Percentiles rank a stretch among this genome's conserved stretches.
Conservation (phyloP, 306 rosid genomes). For the Vigna angularis region DNA sequence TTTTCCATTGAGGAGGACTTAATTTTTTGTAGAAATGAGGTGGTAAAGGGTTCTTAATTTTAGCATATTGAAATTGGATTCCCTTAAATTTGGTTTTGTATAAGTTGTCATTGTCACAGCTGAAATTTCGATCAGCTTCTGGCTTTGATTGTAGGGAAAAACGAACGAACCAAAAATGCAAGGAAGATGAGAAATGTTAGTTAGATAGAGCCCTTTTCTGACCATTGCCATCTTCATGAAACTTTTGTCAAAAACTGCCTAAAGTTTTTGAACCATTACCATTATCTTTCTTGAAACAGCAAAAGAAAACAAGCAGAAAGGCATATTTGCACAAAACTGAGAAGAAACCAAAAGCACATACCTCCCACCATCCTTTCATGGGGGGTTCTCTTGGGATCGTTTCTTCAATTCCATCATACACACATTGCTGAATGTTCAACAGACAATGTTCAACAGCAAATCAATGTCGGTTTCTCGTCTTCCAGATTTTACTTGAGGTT, state of each 20-base stretch:
- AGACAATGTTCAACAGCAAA: not conserved
- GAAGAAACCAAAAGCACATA: not conserved
- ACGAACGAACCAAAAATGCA: constrained; percentile 39
- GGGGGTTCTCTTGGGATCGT: constrained; percentile 44
- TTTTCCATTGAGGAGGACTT: constrained; percentile 32
- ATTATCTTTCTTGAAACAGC: constrained; percentile 42
- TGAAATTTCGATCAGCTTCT: constrained; percentile 57
- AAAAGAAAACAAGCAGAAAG: constrained; percentile 10
- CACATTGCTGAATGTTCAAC: constrained; percentile 40
- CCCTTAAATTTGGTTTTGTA: constrained; percentile 9
- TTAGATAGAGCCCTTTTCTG: constrained; percentile 51
- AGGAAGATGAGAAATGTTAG: constrained; percentile 52
- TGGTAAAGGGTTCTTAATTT: constrained; percentile 34
- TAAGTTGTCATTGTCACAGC: constrained; percentile 49
- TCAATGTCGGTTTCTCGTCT: constrained; percentile 37
- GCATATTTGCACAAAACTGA: not conserved
- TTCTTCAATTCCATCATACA: constrained; percentile 28
- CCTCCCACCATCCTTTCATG: not conserved
- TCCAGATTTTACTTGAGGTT: constrained; percentile 13
- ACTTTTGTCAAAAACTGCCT: constrained; percentile 58
- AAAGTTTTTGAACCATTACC: constrained; percentile 51
- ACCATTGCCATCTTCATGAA: constrained; percentile 46
- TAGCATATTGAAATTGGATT: constrained; percentile 26
- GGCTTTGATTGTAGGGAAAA: constrained; percentile 53
- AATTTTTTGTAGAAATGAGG: constrained; percentile 29